phyloP scores from a whole-genome alignment of 1,139 yeast genomes.

The Pichia sp. region DNA sequence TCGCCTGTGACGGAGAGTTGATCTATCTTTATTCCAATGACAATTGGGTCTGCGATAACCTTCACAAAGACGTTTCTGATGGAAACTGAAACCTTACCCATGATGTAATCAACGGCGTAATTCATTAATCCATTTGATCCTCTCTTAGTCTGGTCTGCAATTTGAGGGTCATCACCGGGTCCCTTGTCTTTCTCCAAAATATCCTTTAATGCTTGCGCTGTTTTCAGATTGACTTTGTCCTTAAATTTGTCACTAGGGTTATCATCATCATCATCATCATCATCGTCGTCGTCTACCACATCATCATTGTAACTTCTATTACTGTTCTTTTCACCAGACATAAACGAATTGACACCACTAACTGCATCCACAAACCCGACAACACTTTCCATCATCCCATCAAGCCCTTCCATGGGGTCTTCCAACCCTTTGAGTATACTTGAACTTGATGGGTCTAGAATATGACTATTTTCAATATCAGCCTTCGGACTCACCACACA shows the following conservation, averaged over 20 bases:
- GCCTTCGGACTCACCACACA: slow-evolving; percentile 11
- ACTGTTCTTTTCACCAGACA: not conserved
- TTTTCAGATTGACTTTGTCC: too few species aligned
- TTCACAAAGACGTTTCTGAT: slow-evolving; percentile 40
- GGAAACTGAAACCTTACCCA: slow-evolving; percentile 51
- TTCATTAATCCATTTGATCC: slow-evolving; percentile 45
- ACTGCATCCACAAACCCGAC: slow-evolving; percentile 16
- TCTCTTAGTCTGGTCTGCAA: slow-evolving; percentile 16
- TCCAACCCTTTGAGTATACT: slow-evolving; percentile 8
- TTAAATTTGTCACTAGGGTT: slow-evolving; percentile 6
- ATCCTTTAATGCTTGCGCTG: slow-evolving; percentile 6
- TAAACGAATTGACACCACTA: slow-evolving; percentile 11
- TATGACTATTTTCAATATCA: slow-evolving; percentile 1
- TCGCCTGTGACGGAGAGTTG: slow-evolving; percentile 34
- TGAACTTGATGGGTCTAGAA: slow-evolving; percentile 7
- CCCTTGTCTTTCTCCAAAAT: slow-evolving; percentile 7
- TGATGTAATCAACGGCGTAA: slow-evolving; percentile 60
- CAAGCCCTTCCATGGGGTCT: slow-evolving; percentile 12
- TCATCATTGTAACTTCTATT: too few species aligned
- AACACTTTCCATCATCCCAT: slow-evolving; percentile 17
- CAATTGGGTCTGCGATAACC: slow-evolving; percentile 44
- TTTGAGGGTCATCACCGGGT: slow-evolving; percentile 3
- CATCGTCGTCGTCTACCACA: slow-evolving; percentile 14
- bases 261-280: slow-evolving; percentile 18
- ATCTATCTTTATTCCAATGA: slow-evolving; percentile 37